phyloP scores from a whole-genome alignment of 768 basidiomycete species.

The Favolaschia claudopus region DNA sequence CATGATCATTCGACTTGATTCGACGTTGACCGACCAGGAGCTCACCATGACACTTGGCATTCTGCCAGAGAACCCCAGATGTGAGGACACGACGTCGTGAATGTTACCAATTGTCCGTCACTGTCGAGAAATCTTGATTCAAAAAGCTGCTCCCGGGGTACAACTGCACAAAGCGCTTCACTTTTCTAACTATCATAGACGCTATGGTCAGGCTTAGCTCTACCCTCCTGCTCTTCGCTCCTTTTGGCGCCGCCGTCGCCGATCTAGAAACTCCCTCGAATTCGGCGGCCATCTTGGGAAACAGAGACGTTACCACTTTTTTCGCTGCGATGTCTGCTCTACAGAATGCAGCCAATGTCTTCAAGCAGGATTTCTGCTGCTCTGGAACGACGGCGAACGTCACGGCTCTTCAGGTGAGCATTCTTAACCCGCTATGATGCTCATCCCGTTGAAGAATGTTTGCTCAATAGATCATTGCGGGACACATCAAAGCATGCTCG shows the following conservation, averaged over 20 bases:
- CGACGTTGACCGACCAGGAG: no score
- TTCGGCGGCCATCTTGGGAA: background rate
- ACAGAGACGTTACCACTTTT: background rate
- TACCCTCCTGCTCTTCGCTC: no score
- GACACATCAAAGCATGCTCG: background rate
- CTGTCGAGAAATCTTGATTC: no score
- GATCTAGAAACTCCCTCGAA: background rate
- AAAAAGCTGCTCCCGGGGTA: no score
- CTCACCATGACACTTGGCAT: no score
- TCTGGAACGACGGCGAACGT: background rate
- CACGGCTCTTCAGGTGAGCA: background rate
- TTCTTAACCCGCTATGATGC: background rate
- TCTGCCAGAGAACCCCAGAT: no score
- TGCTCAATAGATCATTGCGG: background rate
- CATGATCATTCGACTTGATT: no score
- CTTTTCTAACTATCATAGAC: no score
- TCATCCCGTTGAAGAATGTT: background rate
- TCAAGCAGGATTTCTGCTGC: background rate
- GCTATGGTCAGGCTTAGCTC: no score
- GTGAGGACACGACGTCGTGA: no score
- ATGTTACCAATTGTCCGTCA: no score
- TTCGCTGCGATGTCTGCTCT: background rate
- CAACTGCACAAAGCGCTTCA: no score
- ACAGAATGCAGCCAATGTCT: background rate
- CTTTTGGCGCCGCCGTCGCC: background rate